Base-by-base conservation (phyloP, 176 grass and related monocot genomes). In the Microstegium vimineum region DNA sequence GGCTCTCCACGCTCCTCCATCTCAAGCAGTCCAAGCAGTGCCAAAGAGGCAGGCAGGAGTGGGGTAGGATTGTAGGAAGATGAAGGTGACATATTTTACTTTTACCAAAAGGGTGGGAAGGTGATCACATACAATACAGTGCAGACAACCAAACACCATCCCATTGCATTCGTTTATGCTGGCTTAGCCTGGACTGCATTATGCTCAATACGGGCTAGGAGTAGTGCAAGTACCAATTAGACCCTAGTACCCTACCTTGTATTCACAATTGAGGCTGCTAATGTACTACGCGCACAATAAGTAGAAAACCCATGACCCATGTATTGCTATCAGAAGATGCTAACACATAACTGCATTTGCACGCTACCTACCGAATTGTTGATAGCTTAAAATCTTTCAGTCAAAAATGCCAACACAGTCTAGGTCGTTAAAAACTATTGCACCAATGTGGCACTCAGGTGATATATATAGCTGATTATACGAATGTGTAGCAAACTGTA, bases 201-300 rank as follows among this genome's bases (percentile, higher is more conserved):
- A 60, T 60, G 56, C n/a, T 60, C 54, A 59, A 59, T 25, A 59
- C 54, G 12, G 54, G n/a, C 8, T 12, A 11, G n/a, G 0, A 59
- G 22, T 25, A 25, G n/a, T 25, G n/a, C n/a, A 59, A 57, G 52
- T 57, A 22, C 51, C 18, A 57, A 59, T 25, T 6, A 56, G 22
- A 23, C 52, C 9, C 8, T 56, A 68, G 23, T 7, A 23, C 52
- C 9, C 8, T 56, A 68, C 26, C 46, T 41, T 81, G 26, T 80
- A 47, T 28, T 54, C 28, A 64, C 12, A 73, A 73, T 41, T 81
- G 20, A 86, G 26, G 17, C 54, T 81, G 69, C 43, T 57, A 67
- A 78, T 35, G 16, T 56, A 57, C 20, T 49, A 69, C 6, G 0
- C 40, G 72, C 60, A 28, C 15, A 87, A 76, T 40, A 62, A 87